These are phyloP conservation scores for Gyromitra esculenta DNA, from an alignment of 2,329 filamentous ascomycete genomes.

Conservation along the genomic window DNA sequence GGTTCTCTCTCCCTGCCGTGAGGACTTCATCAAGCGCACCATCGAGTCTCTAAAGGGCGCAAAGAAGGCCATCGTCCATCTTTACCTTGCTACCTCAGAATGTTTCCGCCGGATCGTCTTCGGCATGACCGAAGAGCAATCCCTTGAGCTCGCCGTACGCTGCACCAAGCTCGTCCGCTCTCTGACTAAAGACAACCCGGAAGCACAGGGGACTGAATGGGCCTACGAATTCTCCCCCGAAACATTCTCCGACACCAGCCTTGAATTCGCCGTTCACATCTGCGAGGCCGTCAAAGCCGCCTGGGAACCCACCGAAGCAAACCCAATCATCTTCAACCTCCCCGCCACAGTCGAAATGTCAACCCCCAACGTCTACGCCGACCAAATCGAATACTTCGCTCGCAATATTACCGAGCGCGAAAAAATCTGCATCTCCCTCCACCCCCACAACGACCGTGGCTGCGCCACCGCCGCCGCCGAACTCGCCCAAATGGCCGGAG, in stretches of 20 bases:
- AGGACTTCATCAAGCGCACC: conserved; percentile 88
- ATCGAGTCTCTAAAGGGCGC: conserved; percentile 87
- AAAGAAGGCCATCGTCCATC: conserved; percentile 93
- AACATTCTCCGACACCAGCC: conserved; percentile 87
- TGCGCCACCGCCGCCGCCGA: conserved; percentile 90
- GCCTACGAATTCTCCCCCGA: conserved; percentile 85
- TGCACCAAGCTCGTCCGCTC: conserved; percentile 88
- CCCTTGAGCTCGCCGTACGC: conserved; percentile 79
- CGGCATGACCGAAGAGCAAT: conserved; percentile 83
- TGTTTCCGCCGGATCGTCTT: conserved; percentile 95
- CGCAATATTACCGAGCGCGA: conserved; percentile 82
- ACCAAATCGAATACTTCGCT: conserved; percentile 97
- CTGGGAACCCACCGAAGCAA: conserved; percentile 82
- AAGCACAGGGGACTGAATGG: conserved; percentile 72
- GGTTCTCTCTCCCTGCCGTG: conserved; percentile 89
- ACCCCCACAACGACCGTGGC: conserved; percentile 94
- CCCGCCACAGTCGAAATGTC: conserved; percentile 95
- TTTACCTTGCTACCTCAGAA: conserved; percentile 94
- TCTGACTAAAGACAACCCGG: conserved; percentile 82
- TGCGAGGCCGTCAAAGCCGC: conserved; percentile 94
- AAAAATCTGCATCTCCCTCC: conserved; percentile 87
- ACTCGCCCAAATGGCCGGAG: conserved; percentile 94
- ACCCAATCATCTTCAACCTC: conserved; percentile 94
- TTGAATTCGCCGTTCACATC: conserved; percentile 82
- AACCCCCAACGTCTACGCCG: conserved; percentile 94